phyloP scores from a whole-genome alignment of 2,329 filamentous ascomycete species.

The Cylindrodendrum hubeiense region DNA sequence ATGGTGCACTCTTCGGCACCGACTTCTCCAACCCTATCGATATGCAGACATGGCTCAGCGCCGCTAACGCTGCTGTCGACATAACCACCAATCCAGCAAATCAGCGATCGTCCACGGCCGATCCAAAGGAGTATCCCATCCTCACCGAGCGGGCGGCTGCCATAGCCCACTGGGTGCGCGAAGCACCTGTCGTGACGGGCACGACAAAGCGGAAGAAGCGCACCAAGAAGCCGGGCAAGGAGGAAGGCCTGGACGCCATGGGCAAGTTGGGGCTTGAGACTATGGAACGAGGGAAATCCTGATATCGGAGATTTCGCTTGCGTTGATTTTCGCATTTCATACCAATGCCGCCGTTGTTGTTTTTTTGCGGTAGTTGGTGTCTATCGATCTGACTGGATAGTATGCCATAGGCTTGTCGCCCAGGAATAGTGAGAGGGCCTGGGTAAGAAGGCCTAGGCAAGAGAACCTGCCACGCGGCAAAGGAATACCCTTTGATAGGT shows the following conservation, averaged over 20 bases:
- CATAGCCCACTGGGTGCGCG: slow-evolving; percentile 77
- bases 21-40: not conserved
- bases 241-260: slow-evolving; percentile 1
- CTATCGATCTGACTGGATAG: not conserved
- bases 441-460: no score
- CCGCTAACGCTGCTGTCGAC: not conserved
- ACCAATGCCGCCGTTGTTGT: not conserved
- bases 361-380: not conserved
- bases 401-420: no score
- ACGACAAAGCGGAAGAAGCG: slow-evolving; percentile 55
- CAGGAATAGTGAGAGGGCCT: no score
- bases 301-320: not conserved
- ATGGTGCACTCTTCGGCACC: slow-evolving; percentile 46
- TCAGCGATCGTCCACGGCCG: slow-evolving; percentile 74
- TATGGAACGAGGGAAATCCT: not conserved
- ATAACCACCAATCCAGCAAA: slow-evolving; percentile 24
- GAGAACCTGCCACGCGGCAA: no score
- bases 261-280: not conserved
- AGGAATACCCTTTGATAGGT: no score
- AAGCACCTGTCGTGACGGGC: slow-evolving; percentile 62
- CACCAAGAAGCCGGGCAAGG: slow-evolving; percentile 39
- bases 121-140: slow-evolving; percentile 77
- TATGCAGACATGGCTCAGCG: not conserved
- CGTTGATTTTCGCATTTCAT: not conserved
- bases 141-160: slow-evolving; percentile 76